A percentile compares a stretch with the other conserved stretches of the same genome.
Conservation (phyloP, 768 basidiomycete species). For the Boletus patriciae region DNA sequence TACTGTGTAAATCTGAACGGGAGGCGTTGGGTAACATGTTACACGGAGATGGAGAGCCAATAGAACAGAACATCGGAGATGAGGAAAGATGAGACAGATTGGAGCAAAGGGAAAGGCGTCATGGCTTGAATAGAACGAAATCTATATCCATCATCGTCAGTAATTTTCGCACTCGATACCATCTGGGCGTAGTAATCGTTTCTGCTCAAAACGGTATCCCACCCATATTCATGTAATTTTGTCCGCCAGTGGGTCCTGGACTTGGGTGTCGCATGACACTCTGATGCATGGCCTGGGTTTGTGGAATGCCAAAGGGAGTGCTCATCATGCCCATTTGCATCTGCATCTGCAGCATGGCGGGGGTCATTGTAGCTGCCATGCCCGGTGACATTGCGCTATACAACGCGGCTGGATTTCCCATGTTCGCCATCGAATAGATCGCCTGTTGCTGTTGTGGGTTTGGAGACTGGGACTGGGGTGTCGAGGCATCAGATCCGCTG, state of each 20-base stretch:
- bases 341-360: conserved; percentile 45
- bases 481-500: conserved; percentile 27
- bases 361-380: conserved; percentile 32
- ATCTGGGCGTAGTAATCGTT: conserved; percentile 9
- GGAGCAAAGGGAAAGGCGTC: conserved; percentile 8
- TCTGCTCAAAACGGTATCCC: conserved; percentile 32
- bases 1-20: conserved; percentile 32
- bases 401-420: conserved; percentile 47
- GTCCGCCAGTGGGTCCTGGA: conserved; percentile 52
- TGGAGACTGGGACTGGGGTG: conserved; percentile 41
- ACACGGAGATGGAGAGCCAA: conserved; percentile 20
- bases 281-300: conserved; percentile 78
- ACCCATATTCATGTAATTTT: conserved; percentile 47
- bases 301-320: conserved; percentile 50
- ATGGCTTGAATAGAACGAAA: conserved; percentile 21
- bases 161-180: conserved; percentile 9
- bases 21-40: conserved; percentile 33
- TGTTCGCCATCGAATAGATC: conserved; percentile 44
- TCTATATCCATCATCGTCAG: conserved; percentile 26
- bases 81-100: conserved; percentile 18
- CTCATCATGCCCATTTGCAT: conserved; percentile 50
- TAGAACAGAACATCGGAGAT: conserved; percentile 20
- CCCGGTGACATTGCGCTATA: conserved; percentile 33
- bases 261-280: conserved; percentile 84
- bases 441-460: conserved; percentile 48